Base-by-base conservation (phyloP, 805 yeast species). In the Wickerhamomyces pijperi region DNA sequence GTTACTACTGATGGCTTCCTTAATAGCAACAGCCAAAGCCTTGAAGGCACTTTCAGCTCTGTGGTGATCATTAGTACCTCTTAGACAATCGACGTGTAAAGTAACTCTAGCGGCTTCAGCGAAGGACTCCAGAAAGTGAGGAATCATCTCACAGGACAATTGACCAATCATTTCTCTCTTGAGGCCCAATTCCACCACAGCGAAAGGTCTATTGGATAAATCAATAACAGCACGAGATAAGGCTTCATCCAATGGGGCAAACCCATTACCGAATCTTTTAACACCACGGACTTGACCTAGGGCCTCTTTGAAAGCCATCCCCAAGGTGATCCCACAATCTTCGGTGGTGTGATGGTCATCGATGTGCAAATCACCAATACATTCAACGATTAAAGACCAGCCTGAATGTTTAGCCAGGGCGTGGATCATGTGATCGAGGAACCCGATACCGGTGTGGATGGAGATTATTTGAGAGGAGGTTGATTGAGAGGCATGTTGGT, bases 311-410 rank as follows among this genome's bases (percentile, higher is more conserved):
- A 92, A 87, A 8, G 96, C 92, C 51, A 68, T 67, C 8, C 98
- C 98, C 28, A 92, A 64, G 1, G 96, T 87, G 49, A 92, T 85
- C 35, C 90, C 97, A 46, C 86, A 85, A 62, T 92, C 98, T 60
- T 92, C 98, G 4, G 95, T 82, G 1, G 95, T 78, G 62, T 92
- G 98, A 60, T 92, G 98, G 61, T 92, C 98, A 60, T 92, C 98
- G 39, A 92, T 88, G 60, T 87, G 94, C 49, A 87, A 65, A 59
- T 92, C 98, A 35, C 98, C 98, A 42, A 81, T 73, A 61, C 97
- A 90, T 56, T 82, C 94, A 16, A 92, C 72, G 28, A 84, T 67
- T 41, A 92, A 56, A 12, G 95, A 84, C 98, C 97, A 92, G 15
- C 97, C 97, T 1, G 94, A 69, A 61, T 92, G 98, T 55, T 92